Conservation (phyloP, 2,329 filamentous ascomycete genomes). For the Aspergillus hortae region DNA sequence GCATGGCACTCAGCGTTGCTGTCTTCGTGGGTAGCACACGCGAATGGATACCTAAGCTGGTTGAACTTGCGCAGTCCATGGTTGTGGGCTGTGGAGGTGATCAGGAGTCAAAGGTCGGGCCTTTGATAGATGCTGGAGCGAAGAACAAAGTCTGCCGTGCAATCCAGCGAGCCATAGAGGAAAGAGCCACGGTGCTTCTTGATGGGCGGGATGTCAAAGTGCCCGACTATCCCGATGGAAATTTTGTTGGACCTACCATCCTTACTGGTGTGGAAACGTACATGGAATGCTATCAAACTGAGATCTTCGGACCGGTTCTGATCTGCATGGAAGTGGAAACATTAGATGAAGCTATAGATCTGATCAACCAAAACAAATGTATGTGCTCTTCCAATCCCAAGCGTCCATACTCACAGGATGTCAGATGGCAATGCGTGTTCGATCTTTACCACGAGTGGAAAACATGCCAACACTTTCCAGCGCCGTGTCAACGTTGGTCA, state of each 20-base stretch:
- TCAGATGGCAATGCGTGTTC: constrained; percentile 34
- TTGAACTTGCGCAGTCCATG: constrained; percentile 57
- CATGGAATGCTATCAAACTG: constrained; percentile 36
- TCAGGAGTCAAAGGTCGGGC: constrained; percentile 58
- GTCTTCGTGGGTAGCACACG: constrained; percentile 62
- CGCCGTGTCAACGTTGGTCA: constrained; percentile 27
- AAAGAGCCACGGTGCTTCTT: constrained; percentile 59
- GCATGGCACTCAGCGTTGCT: constrained; percentile 63
- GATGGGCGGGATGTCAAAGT: constrained; percentile 59
- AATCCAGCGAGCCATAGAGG: constrained; percentile 58
- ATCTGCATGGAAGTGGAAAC: constrained; percentile 33
- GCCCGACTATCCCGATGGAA: constrained; percentile 59
- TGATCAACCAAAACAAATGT: constrained; percentile 29
- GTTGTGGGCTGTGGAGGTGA: constrained; percentile 61
- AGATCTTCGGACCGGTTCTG: constrained; percentile 38
- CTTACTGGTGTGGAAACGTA: constrained; percentile 30
- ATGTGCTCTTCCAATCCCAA: background rate
- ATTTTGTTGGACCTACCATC: constrained; percentile 51
- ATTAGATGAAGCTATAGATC: constrained; percentile 32
- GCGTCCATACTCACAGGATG: constrained; percentile 1
- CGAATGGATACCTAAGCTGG: constrained; percentile 60
- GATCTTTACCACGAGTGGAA: constrained; percentile 32
- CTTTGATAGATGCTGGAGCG: constrained; percentile 57
- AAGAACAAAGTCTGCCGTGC: constrained; percentile 58
- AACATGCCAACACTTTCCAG: constrained; percentile 30